phyloP scores from a whole-genome alignment of 2,329 filamentous ascomycete species.

The Pseudovirgaria hyperparasitica region DNA sequence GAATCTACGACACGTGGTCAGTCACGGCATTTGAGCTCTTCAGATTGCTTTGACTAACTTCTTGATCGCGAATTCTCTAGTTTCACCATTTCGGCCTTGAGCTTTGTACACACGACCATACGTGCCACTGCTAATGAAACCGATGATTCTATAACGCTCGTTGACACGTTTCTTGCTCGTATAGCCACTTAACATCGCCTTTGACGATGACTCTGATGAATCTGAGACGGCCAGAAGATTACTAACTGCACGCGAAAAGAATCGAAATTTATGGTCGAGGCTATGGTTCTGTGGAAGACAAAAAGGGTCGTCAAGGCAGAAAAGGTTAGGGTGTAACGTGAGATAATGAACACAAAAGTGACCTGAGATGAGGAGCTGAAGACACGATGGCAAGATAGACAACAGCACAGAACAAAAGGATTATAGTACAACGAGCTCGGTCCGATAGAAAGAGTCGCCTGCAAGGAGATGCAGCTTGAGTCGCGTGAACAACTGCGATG shows the following conservation, averaged over 20 bases:
- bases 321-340: too few relatives aligned
- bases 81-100: constrained; percentile 56
- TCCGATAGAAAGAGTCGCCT: too few relatives aligned
- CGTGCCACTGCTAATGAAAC: constrained; percentile 95
- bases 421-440: too few relatives aligned
- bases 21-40: too few relatives aligned
- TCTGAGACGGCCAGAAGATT: background rate
- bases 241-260: background rate
- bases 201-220: constrained; percentile 3
- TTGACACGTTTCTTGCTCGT: constrained; percentile 71
- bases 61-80: constrained; percentile 92
- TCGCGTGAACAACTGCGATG: too few relatives aligned
- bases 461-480: too few relatives aligned
- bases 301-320: too few relatives aligned
- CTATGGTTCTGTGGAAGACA: too few relatives aligned
- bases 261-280: background rate
- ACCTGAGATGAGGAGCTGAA: too few relatives aligned
- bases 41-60: constrained; percentile 47
- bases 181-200: constrained; percentile 37
- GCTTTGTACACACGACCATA: constrained; percentile 99
- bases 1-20: constrained; percentile 39
- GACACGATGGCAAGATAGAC: too few relatives aligned
- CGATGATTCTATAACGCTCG: constrained; percentile 90
- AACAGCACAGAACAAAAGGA: too few relatives aligned
- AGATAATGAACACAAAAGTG: too few relatives aligned